phyloP scores from a whole-genome alignment of 2,329 filamentous ascomycete species.

The Neonectria magnoliae region DNA sequence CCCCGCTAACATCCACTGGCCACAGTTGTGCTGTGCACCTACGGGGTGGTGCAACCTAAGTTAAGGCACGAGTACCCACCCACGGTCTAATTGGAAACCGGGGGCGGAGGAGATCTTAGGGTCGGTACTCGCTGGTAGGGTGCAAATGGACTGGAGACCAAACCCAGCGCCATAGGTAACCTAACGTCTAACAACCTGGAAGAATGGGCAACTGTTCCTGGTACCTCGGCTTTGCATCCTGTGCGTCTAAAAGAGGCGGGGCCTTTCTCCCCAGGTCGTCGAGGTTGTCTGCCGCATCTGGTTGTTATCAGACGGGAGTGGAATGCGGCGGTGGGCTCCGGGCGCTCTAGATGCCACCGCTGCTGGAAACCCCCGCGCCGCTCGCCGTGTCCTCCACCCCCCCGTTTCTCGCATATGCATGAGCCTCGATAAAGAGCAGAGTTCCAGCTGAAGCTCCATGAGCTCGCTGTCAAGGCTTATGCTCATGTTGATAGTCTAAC shows the following conservation, averaged over 20 bases:
- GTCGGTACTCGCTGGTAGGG: background rate
- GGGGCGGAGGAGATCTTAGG: background rate
- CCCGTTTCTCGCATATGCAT: conserved; percentile 42
- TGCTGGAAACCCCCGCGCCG: conserved; percentile 25
- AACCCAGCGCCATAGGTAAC: background rate
- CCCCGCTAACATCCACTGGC: conserved; percentile 11
- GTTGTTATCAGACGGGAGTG: conserved; percentile 17
- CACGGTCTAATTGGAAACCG: background rate
- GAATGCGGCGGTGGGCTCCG: conserved; percentile 33
- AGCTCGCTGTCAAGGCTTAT: conserved; percentile 35
- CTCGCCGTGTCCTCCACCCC: conserved; percentile 25
- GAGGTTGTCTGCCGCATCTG: background rate
- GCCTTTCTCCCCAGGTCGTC: background rate
- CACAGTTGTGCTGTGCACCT: background rate
- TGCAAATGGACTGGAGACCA: background rate
- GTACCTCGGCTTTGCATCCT: background rate
- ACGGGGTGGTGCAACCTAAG: background rate
- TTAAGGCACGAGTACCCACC: background rate
- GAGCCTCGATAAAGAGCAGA: conserved; percentile 34
- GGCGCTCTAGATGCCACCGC: conserved; percentile 2
- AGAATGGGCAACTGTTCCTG: background rate
- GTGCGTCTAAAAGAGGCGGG: background rate
- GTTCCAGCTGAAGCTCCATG: conserved; percentile 30
- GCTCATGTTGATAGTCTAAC: conserved; percentile 19
- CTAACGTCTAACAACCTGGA: background rate